Percentiles rank a stretch among this genome's conserved stretches.
Evolutionary conservation across 345 rosid species (phyloP).

Genomic region (Ailanthus altissimus): DNA sequence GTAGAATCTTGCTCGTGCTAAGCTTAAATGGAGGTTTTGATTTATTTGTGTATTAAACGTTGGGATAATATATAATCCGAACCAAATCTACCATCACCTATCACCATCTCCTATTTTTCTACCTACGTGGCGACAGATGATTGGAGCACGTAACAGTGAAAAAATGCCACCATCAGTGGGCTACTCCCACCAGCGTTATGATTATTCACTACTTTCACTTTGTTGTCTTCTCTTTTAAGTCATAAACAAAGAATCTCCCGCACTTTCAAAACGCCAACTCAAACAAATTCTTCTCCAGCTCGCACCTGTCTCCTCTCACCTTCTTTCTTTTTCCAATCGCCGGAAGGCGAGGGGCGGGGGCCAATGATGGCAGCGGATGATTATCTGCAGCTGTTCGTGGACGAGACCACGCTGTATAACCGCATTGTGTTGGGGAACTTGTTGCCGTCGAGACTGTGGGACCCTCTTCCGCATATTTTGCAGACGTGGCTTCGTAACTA

Average conservation of each 20-base stretch:
- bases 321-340: neutral
- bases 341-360: neutral
- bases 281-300: neutral
- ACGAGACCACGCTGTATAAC: constrained; percentile 68
- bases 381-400: constrained; percentile 46
- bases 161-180: too few relatives aligned
- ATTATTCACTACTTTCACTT: too few relatives aligned
- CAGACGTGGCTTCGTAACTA: constrained; percentile 97
- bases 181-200: too few relatives aligned
- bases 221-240: neutral
- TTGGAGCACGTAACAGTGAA: too few relatives aligned
- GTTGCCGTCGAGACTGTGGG: constrained; percentile 63
- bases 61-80: too few relatives aligned
- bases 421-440: constrained; percentile 62
- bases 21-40: too few relatives aligned
- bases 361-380: constrained; percentile 32
- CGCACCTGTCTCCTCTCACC: constrained; percentile 8
- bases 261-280: neutral
- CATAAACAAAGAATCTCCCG: neutral
- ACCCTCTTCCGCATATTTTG: constrained; percentile 57
- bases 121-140: too few relatives aligned
- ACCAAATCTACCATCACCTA: too few relatives aligned
- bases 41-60: too few relatives aligned
- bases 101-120: too few relatives aligned
- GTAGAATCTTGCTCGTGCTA: too few relatives aligned